These are phyloP conservation scores for Termitomyces sp. DNA, from an alignment of 768 basidiomycete genomes.

Conservation along the genomic window DNA sequence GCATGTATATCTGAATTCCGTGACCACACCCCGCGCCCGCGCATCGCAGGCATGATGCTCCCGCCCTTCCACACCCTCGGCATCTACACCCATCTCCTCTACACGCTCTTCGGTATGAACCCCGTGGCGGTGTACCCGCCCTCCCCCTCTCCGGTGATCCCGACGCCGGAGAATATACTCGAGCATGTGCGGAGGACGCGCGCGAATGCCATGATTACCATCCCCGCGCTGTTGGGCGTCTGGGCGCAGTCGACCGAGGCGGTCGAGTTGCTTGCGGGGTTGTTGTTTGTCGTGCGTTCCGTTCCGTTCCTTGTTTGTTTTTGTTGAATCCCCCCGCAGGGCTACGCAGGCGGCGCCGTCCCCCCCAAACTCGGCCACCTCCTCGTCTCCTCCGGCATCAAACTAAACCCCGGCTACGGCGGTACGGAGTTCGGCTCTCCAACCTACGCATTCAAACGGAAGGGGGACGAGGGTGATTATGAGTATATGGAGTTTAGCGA, in stretches of 20 bases:
- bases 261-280: conserved; percentile 19
- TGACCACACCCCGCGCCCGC: conserved; percentile 3
- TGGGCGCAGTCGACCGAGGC: conserved; percentile 23
- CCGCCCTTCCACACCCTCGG: conserved; percentile 32
- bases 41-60: conserved; percentile 22
- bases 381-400: conserved; percentile 26
- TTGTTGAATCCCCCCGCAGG: conserved; percentile 13
- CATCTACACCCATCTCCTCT: conserved; percentile 20
- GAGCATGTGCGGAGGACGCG: conserved; percentile 18
- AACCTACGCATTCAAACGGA: conserved; percentile 1
- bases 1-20: conserved; percentile 12
- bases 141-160: conserved; percentile 29
- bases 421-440: conserved; percentile 29
- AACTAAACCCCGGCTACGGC: conserved; percentile 20
- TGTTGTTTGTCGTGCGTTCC: conserved; percentile 27
- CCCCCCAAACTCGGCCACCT: conserved; percentile 27
- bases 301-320: background rate
- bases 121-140: conserved; percentile 26
- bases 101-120: conserved; percentile 18
- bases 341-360: conserved; percentile 27
- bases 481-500: conserved; percentile 27
- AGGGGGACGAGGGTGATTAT: conserved; percentile 26
- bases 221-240: conserved; percentile 27
- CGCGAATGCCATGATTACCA: conserved; percentile 19
- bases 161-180: conserved; percentile 33